Base-by-base conservation (phyloP, 1,139 yeast species). In the Wickerhamomyces sp. region DNA sequence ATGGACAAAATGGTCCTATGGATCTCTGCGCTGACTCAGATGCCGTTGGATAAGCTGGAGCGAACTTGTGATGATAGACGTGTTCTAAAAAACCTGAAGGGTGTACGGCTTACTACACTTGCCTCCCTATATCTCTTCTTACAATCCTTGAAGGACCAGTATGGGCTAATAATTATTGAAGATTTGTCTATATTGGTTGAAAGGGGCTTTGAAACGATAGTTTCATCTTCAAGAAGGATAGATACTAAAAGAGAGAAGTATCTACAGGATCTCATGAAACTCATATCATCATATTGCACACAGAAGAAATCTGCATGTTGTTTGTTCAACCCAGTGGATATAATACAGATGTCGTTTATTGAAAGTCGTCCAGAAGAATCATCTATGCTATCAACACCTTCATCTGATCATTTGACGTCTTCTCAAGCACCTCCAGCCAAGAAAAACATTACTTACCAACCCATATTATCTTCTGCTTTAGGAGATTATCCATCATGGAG, bases 401-500 rank as follows among this genome's bases (percentile, higher is more conserved):
- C 42, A 14, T 33, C 44, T 14, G 30, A 16, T 12, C 29, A 34
- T 3, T 25, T 25, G n/a, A 24, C 34, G n/a, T 36, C 42, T 10
- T 39, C 43, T 16, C 24, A 22, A n/a, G 22, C 38, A 21, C 31
- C 34, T 3, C 16, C 30, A 5, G 35, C 20, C 8, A 36, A 33
- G 12, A 45, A 44, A 1, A 40, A 42, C 25, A 38, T 41, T 4
- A 20, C 38, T 24, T 34, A 49, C 34, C 56, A 52, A 31, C 52
- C 46, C 32, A 30, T 54, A 7, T 40, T 54, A 17, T 41, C 37
- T 1, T 49, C 55, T 2, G 38, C 48, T 6, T 33, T 54, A 17
- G 54, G 55, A 1, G 48, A 48, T 8, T 42, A 48, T 31, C 46
- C 45, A 9, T 28, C 43, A 0, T 51, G 56, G 55, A 28, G 31